Evolutionary conservation across 2,329 filamentous ascomycete species (phyloP).

Genomic region (Ophiobolus disseminans): DNA sequence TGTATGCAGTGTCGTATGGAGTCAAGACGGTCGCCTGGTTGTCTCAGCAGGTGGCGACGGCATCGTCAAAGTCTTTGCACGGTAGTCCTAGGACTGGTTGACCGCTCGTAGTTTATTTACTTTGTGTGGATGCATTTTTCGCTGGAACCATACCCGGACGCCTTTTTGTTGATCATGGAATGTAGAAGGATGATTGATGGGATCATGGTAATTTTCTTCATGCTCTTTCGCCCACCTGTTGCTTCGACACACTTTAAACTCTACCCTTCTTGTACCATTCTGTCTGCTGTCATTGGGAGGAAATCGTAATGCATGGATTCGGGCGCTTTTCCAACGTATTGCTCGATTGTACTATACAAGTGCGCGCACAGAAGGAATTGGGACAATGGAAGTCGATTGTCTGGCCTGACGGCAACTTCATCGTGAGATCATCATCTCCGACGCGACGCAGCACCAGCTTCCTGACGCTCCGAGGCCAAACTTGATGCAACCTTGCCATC

Average conservation of each 20-base stretch:
- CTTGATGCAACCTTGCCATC: conserved; percentile 3
- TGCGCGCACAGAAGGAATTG: background rate
- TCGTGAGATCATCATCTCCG: background rate
- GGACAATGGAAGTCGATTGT: conserved; percentile 4
- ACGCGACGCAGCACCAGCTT: background rate
- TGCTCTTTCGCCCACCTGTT: conserved; percentile 5
- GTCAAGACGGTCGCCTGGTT: conserved; percentile 91
- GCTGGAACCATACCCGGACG: conserved; percentile 24
- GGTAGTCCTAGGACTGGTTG: conserved; percentile 29
- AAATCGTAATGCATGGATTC: conserved; percentile 11
- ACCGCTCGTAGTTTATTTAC: conserved; percentile 15
- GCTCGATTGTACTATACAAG: conserved; percentile 8
- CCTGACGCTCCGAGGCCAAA: background rate
- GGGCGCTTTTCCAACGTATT: conserved; percentile 6
- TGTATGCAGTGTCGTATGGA: conserved; percentile 94
- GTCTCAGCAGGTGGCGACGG: conserved; percentile 95
- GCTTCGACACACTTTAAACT: background rate
- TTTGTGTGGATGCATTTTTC: conserved; percentile 25
- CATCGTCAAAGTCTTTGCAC: conserved; percentile 85
- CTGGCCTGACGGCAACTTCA: background rate
- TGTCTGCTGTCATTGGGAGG: conserved; percentile 1
- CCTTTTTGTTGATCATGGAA: conserved; percentile 17
- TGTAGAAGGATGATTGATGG: conserved; percentile 11
- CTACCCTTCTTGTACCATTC: conserved; percentile 18
- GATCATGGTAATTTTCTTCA: conserved; percentile 20